These are phyloP conservation scores for Entomortierella chlamydospora DNA, from an alignment of 192 early-diverging fungal genomes.

Conservation along the genomic window DNA sequence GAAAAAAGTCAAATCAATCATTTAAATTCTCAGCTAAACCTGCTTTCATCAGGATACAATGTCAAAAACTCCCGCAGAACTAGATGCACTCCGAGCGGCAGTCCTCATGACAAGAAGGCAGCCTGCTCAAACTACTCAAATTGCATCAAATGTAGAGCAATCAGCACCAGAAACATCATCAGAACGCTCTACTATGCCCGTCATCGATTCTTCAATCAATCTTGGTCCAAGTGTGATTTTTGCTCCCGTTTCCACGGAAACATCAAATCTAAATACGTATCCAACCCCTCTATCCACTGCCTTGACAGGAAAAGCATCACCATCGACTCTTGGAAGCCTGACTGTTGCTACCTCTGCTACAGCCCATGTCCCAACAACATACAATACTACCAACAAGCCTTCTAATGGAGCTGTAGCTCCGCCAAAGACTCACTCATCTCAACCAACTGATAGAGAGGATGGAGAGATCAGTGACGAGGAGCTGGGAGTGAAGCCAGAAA, in stretches of 20 bases:
- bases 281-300: too few relatives aligned
- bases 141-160: background rate
- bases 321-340: too few relatives aligned
- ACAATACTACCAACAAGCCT: too few relatives aligned
- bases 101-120: slow-evolving; percentile 30
- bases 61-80: slow-evolving; percentile 16
- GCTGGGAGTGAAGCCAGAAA: background rate
- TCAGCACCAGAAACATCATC: too few relatives aligned
- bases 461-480: slow-evolving; percentile 48
- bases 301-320: too few relatives aligned
- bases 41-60: background rate
- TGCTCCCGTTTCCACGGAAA: too few relatives aligned
- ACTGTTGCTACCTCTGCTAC: too few relatives aligned
- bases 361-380: too few relatives aligned
- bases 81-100: slow-evolving; percentile 32
- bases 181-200: too few relatives aligned
- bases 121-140: background rate
- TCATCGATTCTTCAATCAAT: too few relatives aligned
- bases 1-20: background rate
- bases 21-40: background rate
- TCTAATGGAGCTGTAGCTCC: background rate
- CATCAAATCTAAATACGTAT: too few relatives aligned
- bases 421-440: background rate
- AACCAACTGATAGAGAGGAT: slow-evolving; percentile 23
- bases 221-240: too few relatives aligned